Base-by-base conservation (phyloP, 2,329 filamentous ascomycete genomes). In the Nemania sp. region DNA sequence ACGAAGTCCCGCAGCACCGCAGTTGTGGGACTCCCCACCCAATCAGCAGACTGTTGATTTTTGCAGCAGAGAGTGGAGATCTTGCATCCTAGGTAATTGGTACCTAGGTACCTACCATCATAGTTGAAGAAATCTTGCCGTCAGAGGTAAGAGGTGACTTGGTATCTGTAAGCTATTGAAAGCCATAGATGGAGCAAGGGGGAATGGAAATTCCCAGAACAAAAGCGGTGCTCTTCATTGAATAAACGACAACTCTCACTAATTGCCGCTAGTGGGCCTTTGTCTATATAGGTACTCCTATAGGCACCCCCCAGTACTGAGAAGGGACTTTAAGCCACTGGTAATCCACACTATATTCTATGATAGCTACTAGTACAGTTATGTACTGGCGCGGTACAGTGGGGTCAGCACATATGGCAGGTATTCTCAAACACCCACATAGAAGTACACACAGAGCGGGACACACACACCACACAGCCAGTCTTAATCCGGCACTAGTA, bases 401-500 rank as follows among this genome's bases (percentile, higher is more conserved):
- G 7, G 25, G 25, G 25, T n/a, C n/a, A n/a, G n/a, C n/a, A n/a
- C n/a, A n/a, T n/a, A n/a, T n/a, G n/a, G n/a, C n/a, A n/a, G n/a
- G n/a, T n/a, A n/a, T n/a, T n/a, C n/a, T n/a, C n/a, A n/a, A n/a
- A n/a, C n/a, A n/a, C n/a, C n/a, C n/a, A n/a, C n/a, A n/a, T n/a
- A n/a, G n/a, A n/a, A 13, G 43, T 47, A 47, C 34, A 18, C 21
- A 15, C 7, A 6, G 7, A 5, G 17, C 6, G 39, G 17, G 18
- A 42, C 29, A 21, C 37, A 54, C 49, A 29, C 21, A 21, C 37
- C 46, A 15, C 37, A 57, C 37, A 45, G 15, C 50, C 40, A 60
- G 54, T 63, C 58, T 59, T 39, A 58, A 61, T 64, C 46, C 58
- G 59, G 54, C 48, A 54, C 42, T 58, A 46, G 45, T n/a, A n/a